A percentile compares a stretch with the other conserved stretches of the same genome.
Conservation (phyloP, 768 basidiomycete species). For the Boletus vermiculosoides region DNA sequence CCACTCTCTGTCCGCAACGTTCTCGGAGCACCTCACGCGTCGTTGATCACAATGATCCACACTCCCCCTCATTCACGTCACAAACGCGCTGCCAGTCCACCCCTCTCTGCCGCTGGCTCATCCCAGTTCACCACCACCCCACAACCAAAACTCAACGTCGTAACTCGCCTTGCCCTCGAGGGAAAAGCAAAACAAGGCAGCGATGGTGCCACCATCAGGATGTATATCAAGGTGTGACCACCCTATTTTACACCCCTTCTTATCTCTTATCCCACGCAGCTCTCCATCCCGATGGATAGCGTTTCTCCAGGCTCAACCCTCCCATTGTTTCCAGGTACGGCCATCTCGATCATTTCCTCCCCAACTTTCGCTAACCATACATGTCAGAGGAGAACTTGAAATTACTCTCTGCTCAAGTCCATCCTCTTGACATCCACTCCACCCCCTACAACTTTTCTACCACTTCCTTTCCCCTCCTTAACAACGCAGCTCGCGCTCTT, state of each 20-base stretch:
- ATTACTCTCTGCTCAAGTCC: constrained; percentile 68
- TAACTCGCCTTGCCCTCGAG: constrained; percentile 72
- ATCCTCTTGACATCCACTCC: constrained; percentile 70
- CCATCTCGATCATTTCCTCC: background rate
- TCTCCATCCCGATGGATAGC: constrained; percentile 65
- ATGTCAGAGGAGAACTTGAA: constrained; percentile 74
- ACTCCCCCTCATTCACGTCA: constrained; percentile 27
- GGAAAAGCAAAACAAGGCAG: constrained; percentile 66
- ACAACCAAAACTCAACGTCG: constrained; percentile 58
- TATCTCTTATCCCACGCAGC: constrained; percentile 36
- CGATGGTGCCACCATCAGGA: constrained; percentile 65
- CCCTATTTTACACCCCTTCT: background rate
- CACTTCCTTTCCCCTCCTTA: constrained; percentile 56
- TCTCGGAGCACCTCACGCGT: background rate
- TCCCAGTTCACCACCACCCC: constrained; percentile 46
- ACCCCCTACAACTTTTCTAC: constrained; percentile 76
- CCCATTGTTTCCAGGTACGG: constrained; percentile 68
- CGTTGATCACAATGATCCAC: constrained; percentile 6
- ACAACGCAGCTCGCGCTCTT: constrained; percentile 67
- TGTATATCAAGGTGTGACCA: constrained; percentile 69
- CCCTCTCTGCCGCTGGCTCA: constrained; percentile 35
- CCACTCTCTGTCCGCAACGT: constrained; percentile 15
- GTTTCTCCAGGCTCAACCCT: constrained; percentile 66
- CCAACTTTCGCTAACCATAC: background rate
- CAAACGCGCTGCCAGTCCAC: constrained; percentile 32